phyloP scores from a whole-genome alignment of 129 eudicot species.

The Tagetes erecta region DNA sequence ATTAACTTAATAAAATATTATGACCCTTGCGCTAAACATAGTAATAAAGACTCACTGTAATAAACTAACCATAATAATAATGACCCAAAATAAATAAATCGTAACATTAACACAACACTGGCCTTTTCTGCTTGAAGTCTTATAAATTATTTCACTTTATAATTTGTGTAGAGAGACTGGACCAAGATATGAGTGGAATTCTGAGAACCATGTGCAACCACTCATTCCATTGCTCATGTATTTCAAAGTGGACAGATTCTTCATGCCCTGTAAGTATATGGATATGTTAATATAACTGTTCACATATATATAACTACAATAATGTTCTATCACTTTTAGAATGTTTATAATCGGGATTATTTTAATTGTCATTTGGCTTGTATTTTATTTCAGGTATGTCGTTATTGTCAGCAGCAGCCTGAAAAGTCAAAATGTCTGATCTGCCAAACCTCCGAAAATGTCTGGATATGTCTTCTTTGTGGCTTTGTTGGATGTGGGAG shows the following conservation, averaged over 20 bases:
- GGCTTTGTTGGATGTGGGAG: conserved; percentile 99
- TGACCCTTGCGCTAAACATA: no score
- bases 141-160: neutral
- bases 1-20: no score
- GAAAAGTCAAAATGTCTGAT: conserved; percentile 84
- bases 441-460: conserved; percentile 90
- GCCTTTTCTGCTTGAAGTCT: neutral
- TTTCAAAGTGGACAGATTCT: conserved; percentile 96
- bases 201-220: conserved; percentile 94
- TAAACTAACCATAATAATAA: no score
- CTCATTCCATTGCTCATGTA: conserved; percentile 96
- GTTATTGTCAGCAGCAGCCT: conserved; percentile 95
- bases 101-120: neutral
- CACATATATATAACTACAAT: neutral
- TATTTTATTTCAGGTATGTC: conserved; percentile 71
- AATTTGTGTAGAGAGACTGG: conserved; percentile 73
- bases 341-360: neutral
- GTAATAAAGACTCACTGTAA: no score
- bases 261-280: conserved; percentile 82
- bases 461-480: conserved; percentile 95
- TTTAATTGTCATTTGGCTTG: neutral
- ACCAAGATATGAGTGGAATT: conserved; percentile 81
- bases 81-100: conserved; percentile 5
- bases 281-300: conserved; percentile 1
- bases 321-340: neutral